These are phyloP conservation scores for Lasiosphaeris hirsuta DNA, from an alignment of 495 filamentous ascomycete species.

Conservation along the genomic window DNA sequence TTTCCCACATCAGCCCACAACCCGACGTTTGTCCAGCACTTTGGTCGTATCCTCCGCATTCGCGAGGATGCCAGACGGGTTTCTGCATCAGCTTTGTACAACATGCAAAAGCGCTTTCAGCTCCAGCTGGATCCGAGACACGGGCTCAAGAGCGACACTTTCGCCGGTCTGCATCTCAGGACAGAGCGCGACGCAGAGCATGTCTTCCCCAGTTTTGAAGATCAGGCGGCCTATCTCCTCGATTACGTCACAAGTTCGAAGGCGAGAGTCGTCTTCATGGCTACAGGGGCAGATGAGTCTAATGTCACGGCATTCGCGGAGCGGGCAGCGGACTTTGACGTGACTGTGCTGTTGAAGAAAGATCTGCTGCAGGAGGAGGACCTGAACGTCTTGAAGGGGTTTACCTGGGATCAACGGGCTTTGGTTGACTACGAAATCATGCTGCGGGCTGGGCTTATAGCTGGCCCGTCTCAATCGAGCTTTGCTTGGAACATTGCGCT, in stretches of 20 bases:
- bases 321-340: constrained; percentile 19
- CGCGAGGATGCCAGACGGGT: constrained; percentile 23
- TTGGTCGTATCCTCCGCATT: constrained; percentile 31
- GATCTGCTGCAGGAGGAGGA: constrained; percentile 26
- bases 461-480: constrained; percentile 30
- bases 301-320: constrained; percentile 18
- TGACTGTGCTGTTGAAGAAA: constrained; percentile 29
- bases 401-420: constrained; percentile 34
- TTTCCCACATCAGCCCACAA: constrained; percentile 33
- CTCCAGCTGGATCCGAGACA: constrained; percentile 17
- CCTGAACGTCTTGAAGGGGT: constrained; percentile 15
- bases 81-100: constrained; percentile 26
- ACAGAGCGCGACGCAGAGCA: constrained; percentile 19
- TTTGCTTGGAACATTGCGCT: constrained; percentile 38
- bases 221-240: constrained; percentile 20
- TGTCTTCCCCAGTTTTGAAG: constrained; percentile 17
- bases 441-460: constrained; percentile 27
- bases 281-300: constrained; percentile 22
- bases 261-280: constrained; percentile 30
- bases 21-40: constrained; percentile 23
- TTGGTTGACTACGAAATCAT: constrained; percentile 41
- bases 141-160: constrained; percentile 15
- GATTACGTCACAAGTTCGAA: constrained; percentile 13
- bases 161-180: constrained; percentile 22
- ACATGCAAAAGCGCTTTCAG: constrained; percentile 20